phyloP scores from a whole-genome alignment of 495 filamentous ascomycete genomes.

The Platismatia glauca region DNA sequence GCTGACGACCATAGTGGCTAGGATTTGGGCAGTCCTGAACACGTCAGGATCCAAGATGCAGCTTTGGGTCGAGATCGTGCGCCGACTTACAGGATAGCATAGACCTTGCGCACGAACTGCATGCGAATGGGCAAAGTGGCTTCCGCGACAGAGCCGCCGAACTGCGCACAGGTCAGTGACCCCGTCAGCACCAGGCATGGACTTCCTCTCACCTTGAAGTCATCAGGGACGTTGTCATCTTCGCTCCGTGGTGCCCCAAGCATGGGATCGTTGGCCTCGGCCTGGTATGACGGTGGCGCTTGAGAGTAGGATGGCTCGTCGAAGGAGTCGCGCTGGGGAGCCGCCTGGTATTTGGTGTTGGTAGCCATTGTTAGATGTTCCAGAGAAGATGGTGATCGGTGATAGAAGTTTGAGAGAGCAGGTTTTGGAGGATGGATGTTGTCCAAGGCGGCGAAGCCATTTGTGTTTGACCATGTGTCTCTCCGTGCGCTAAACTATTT shows the following conservation, averaged over 20 bases:
- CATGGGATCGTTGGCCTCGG: constrained; percentile 44
- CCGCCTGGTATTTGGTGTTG: constrained; percentile 60
- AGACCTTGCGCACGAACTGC: constrained; percentile 94
- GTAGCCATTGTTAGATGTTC: constrained; percentile 45
- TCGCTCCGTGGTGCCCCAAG: constrained; percentile 66
- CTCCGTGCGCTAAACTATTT: not conserved
- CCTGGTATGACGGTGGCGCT: constrained; percentile 74
- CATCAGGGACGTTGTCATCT: constrained; percentile 87
- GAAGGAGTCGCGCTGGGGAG: constrained; percentile 64
- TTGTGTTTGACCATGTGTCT: constrained; percentile 10
- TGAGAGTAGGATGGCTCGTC: constrained; percentile 63
- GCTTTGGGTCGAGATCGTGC: not conserved
- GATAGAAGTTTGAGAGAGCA: not conserved
- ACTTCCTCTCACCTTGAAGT: constrained; percentile 67
- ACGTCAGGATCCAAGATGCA: not conserved
- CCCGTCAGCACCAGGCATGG: not conserved
- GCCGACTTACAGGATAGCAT: constrained; percentile 61
- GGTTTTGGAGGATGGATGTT: too few relatives aligned
- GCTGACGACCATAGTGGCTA: constrained; percentile 73
- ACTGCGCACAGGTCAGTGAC: constrained; percentile 39
- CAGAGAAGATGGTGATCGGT: not conserved
- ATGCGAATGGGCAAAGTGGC: constrained; percentile 92
- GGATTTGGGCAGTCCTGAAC: constrained; percentile 70
- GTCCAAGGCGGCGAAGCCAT: constrained; percentile 15
- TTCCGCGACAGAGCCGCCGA: constrained; percentile 83